phyloP scores from a whole-genome alignment of 306 rosid species.

The Luffa acutangula region DNA sequence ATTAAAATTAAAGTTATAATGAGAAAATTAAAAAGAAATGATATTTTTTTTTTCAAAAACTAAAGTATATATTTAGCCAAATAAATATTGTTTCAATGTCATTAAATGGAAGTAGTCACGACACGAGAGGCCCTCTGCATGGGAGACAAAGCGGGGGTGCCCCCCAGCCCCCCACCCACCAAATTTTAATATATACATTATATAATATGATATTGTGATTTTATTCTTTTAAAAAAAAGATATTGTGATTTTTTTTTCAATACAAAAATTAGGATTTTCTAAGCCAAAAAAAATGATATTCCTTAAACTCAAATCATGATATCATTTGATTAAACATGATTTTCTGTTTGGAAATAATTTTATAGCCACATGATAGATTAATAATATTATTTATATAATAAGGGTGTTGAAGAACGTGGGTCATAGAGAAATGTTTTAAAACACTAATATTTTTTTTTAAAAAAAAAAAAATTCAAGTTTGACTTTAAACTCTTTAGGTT shows the following conservation, averaged over 20 bases:
- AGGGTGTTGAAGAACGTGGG: too few species aligned
- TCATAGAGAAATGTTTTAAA: too few species aligned
- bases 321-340: background rate
- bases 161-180: conserved; percentile 5
- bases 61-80: background rate
- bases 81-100: background rate
- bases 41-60: background rate
- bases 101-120: background rate
- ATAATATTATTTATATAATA: too few species aligned
- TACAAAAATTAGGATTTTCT: background rate
- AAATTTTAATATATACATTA: background rate
- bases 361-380: background rate
- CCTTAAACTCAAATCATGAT: background rate
- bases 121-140: background rate
- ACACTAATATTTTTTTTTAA: too few species aligned
- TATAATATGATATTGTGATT: background rate
- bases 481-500: too few species aligned
- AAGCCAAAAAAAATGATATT: background rate
- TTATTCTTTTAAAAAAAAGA: too few species aligned
- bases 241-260: too few species aligned
- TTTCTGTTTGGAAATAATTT: too few species aligned
- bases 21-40: background rate
- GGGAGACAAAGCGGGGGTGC: background rate
- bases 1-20: background rate
- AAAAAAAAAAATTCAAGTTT: too few species aligned